Evolutionary conservation across 1,284 basidiomycete genomes (phyloP).

Genomic region (Ceratobasidium sp.): DNA sequence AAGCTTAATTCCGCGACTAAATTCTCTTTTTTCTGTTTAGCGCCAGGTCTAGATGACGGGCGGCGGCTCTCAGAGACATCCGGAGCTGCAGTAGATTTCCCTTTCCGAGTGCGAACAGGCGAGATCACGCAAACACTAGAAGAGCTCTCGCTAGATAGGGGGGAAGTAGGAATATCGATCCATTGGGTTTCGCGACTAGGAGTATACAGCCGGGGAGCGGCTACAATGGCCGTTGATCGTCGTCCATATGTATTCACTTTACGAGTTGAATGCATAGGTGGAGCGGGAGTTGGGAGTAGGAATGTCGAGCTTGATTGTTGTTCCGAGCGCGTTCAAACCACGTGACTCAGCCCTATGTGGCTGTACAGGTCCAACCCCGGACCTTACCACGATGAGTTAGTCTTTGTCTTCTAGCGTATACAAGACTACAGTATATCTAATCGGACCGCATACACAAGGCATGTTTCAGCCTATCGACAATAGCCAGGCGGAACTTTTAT

Average conservation of each 20-base stretch:
- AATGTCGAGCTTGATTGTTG: too few relatives aligned
- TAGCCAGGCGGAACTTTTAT: background rate
- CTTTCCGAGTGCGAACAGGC: background rate
- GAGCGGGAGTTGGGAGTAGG: background rate
- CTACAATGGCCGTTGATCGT: conserved; percentile 38
- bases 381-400: conserved; percentile 18
- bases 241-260: conserved; percentile 42
- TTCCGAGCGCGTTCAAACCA: too few relatives aligned
- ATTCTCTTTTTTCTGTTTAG: conserved; percentile 35
- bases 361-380: too few relatives aligned
- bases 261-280: conserved; percentile 23
- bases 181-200: conserved; percentile 12
- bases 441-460: background rate
- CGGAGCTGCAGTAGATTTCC: background rate
- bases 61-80: background rate
- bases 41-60: background rate
- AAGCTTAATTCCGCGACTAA: conserved; percentile 19
- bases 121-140: conserved; percentile 25
- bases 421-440: background rate
- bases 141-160: conserved; percentile 23
- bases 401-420: background rate
- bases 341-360: too few relatives aligned
- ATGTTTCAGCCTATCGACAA: background rate
- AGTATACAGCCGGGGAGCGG: conserved; percentile 11
- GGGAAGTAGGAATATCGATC: background rate